Evolutionary conservation across 345 rosid species (phyloP).

Genomic region (Syzygium jambos): DNA sequence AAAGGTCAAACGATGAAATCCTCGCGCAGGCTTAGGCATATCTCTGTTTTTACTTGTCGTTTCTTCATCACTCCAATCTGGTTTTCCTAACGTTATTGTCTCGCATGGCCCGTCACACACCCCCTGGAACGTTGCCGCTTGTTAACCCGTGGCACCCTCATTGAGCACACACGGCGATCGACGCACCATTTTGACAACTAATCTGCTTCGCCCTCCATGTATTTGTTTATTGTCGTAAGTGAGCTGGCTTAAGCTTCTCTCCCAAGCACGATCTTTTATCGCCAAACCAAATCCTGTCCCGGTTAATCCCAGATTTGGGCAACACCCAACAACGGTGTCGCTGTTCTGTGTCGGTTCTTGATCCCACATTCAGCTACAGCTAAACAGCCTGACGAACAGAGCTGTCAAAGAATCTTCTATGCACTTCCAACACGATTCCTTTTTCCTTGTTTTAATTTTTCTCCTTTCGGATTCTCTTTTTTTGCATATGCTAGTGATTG

Average conservation of each 20-base stretch:
- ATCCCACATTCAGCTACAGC: neutral
- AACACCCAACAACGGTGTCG: neutral
- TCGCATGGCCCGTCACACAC: neutral
- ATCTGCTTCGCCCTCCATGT: neutral
- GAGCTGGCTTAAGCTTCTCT: neutral
- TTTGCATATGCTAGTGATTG: neutral
- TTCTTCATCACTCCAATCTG: neutral
- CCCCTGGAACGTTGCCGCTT: neutral
- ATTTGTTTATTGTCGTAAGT: neutral
- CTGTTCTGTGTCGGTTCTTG: neutral
- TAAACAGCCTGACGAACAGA: neutral
- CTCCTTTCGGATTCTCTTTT: neutral
- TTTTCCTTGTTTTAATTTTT: neutral
- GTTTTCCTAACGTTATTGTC: neutral
- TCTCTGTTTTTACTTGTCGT: neutral
- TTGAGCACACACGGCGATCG: neutral
- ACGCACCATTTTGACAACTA: neutral
- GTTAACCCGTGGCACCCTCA: neutral
- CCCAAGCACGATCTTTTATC: neutral
- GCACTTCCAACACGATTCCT: neutral
- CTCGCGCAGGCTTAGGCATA: neutral
- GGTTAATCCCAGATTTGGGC: neutral
- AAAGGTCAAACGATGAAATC: neutral
- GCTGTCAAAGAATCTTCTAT: neutral
- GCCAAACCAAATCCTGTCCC: neutral